phyloP scores from a whole-genome alignment of 768 basidiomycete species.

The Hypsizygus marmoreus region DNA sequence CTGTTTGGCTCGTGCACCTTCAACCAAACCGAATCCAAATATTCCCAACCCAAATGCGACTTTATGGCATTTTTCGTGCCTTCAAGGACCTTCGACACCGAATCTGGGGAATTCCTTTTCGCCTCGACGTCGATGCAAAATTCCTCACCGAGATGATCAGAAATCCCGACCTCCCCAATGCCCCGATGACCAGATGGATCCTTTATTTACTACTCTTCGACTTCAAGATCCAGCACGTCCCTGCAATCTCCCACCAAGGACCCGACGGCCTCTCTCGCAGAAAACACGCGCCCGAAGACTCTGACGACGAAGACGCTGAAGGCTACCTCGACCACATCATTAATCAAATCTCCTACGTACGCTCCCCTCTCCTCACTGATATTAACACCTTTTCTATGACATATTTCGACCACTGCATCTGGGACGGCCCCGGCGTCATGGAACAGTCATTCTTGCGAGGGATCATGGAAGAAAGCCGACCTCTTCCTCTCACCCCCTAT shows the following conservation, averaged over 20 bases:
- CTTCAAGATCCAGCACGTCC: slow-evolving; percentile 37
- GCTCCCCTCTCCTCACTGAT: neutral
- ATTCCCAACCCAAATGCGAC: slow-evolving; percentile 37
- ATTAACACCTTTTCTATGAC: neutral
- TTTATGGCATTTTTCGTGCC: slow-evolving; percentile 36
- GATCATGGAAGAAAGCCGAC: neutral
- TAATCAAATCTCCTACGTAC: too few relatives aligned
- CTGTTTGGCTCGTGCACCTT: slow-evolving; percentile 35
- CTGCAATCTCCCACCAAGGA: slow-evolving; percentile 25
- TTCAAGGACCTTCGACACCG: slow-evolving; percentile 29
- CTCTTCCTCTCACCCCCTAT: neutral
- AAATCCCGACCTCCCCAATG: slow-evolving; percentile 36
- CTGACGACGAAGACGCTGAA: slow-evolving; percentile 27
- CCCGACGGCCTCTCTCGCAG: slow-evolving; percentile 38
- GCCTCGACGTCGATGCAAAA: slow-evolving; percentile 35
- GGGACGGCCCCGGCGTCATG: too few relatives aligned
- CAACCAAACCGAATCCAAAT: slow-evolving; percentile 30
- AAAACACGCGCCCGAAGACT: slow-evolving; percentile 2
- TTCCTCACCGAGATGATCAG: slow-evolving; percentile 39
- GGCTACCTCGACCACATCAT: slow-evolving; percentile 27
- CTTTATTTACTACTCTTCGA: slow-evolving; percentile 34
- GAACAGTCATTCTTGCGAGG: too few relatives aligned
- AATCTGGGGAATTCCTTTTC: slow-evolving; percentile 32
- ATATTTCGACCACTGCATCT: neutral
- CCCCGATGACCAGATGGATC: slow-evolving; percentile 40